phyloP scores from a whole-genome alignment of 805 yeast species.

The Yamadazyma phyllophila region DNA sequence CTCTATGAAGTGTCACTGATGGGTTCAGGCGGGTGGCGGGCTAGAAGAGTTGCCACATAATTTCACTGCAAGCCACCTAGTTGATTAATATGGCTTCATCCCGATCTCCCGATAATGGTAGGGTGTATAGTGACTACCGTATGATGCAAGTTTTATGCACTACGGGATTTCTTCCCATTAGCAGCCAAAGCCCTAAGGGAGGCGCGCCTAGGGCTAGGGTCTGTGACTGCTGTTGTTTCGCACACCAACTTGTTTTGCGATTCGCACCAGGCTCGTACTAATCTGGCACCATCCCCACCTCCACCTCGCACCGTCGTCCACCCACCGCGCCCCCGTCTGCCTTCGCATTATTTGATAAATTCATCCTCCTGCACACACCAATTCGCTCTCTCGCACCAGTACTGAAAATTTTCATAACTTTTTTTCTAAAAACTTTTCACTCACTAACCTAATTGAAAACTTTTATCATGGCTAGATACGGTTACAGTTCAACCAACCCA shows the following conservation, averaged over 20 bases:
- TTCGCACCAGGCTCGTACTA: background rate
- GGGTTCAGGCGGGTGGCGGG: background rate
- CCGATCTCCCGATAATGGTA: background rate
- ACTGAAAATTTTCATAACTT: constrained; percentile 6
- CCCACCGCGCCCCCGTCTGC: background rate
- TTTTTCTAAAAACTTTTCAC: constrained; percentile 9
- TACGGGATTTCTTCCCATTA: background rate
- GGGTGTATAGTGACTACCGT: background rate
- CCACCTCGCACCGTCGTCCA: background rate
- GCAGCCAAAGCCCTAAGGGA: too few species aligned
- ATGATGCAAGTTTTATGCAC: background rate
- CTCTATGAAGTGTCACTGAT: too few species aligned
- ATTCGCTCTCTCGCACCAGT: background rate
- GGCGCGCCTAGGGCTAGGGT: background rate
- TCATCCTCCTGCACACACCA: background rate
- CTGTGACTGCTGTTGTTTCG: background rate
- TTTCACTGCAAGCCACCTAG: too few species aligned
- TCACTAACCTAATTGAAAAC: constrained; percentile 7
- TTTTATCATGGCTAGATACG: constrained; percentile 90
- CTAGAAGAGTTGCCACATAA: background rate
- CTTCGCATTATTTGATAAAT: background rate
- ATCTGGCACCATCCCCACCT: background rate
- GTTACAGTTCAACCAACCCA: constrained; percentile 98
- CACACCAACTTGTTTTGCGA: too few species aligned
- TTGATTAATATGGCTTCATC: background rate